phyloP scores from a whole-genome alignment of 169 alveolate species.

The Eimeria necatrix region DNA sequence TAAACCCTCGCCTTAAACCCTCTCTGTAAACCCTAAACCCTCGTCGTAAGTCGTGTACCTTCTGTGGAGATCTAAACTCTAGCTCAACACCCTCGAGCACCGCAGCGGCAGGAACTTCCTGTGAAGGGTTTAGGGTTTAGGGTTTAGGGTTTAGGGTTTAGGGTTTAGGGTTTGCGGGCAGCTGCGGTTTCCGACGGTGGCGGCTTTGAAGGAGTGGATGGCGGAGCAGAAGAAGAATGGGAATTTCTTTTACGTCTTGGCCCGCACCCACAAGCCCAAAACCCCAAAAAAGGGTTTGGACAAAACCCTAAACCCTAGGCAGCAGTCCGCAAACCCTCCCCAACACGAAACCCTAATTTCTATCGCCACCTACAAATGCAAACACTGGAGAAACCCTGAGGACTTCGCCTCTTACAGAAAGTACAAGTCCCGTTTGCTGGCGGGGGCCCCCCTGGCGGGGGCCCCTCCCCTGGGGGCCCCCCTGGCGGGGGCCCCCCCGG shows the following conservation, averaged over 20 bases:
- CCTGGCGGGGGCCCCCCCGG: no score
- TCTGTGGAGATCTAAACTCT: no score
- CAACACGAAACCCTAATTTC: neutral
- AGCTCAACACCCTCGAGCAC: no score
- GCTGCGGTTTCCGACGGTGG: neutral
- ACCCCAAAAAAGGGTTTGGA: neutral
- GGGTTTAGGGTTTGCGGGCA: slow-evolving; percentile 11
- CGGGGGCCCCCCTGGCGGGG: neutral
- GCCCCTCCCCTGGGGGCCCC: no score
- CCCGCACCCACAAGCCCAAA: neutral
- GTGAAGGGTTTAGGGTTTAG: slow-evolving; percentile 57
- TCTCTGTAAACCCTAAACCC: no score
- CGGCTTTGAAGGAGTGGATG: neutral
- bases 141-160: slow-evolving; percentile 59
- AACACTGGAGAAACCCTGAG: neutral
- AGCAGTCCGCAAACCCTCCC: neutral
- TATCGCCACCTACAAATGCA: neutral
- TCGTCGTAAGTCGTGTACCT: no score
- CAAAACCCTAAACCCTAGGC: neutral
- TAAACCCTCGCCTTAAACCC: no score
- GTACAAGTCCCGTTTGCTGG: neutral
- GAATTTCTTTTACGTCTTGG: neutral
- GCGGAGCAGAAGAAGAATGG: neutral
- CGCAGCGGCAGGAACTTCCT: no score
- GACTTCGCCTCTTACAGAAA: neutral